Conservation (phyloP, 495 filamentous ascomycete genomes). For the Cenococcum geophilum region DNA sequence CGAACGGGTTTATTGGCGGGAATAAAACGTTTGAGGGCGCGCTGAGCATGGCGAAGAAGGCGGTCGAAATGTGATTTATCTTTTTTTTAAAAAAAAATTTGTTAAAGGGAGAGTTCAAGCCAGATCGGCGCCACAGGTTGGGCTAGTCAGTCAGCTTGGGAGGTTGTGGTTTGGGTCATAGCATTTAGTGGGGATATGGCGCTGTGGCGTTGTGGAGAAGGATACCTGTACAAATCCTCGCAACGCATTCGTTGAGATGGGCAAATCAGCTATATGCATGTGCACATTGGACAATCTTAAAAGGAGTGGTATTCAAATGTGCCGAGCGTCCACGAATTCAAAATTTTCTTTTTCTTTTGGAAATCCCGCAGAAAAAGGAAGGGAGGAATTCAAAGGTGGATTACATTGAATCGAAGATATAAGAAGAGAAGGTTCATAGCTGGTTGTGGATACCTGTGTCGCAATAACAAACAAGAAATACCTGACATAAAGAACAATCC, state of each 20-base stretch:
- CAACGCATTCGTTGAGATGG: no score
- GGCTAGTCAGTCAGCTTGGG: no score
- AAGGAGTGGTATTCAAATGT: no score
- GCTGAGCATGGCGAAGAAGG: constrained; percentile 74
- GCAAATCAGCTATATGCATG: no score
- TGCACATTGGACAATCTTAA: no score
- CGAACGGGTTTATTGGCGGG: constrained; percentile 91
- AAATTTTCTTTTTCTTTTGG: background rate
- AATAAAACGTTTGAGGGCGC: constrained; percentile 89
- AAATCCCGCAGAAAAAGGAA: background rate
- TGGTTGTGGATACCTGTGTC: background rate
- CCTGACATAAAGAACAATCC: no score
- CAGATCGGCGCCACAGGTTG: no score
- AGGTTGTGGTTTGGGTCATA: no score
- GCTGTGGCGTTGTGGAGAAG: no score
- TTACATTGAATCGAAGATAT: constrained; percentile 1
- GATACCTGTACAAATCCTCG: no score
- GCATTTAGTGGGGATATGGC: no score
- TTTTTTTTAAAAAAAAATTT: background rate
- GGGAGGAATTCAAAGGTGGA: background rate
- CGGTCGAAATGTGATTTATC: constrained; percentile 51
- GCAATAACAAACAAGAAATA: background rate
- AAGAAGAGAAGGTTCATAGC: no score
- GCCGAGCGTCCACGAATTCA: background rate
- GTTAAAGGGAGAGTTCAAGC: background rate